A percentile compares a stretch with the other conserved stretches of the same genome.
Conservation (phyloP, 1,284 basidiomycete genomes). For the Cutaneotrichosporon sp. region DNA sequence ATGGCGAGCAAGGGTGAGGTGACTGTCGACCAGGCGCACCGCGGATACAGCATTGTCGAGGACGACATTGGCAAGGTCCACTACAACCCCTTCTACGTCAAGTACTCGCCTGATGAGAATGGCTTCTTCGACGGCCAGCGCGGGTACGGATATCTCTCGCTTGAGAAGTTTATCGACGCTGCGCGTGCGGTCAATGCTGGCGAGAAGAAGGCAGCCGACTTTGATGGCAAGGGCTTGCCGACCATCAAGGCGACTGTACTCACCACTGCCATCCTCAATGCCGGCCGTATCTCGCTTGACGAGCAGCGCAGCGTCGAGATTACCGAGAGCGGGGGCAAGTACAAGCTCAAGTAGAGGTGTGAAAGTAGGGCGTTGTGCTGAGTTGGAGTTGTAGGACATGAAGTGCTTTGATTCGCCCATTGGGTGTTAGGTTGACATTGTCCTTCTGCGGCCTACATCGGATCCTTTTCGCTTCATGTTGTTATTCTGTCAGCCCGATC, state of each 20-base stretch:
- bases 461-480: too few relatives aligned
- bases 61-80: constrained; percentile 66
- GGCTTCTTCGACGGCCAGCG: constrained; percentile 90
- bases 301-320: constrained; percentile 79
- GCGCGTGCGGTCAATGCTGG: constrained; percentile 66
- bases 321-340: constrained; percentile 63
- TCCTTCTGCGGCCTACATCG: too few relatives aligned
- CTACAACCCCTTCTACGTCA: constrained; percentile 31
- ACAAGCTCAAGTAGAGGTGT: constrained; percentile 58
- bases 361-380: neutral
- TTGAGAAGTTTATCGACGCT: constrained; percentile 77
- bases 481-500: too few relatives aligned
- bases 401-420: neutral
- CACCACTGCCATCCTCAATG: constrained; percentile 87
- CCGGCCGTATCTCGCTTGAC: constrained; percentile 82
- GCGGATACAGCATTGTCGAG: constrained; percentile 84
- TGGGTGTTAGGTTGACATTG: neutral
- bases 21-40: constrained; percentile 85
- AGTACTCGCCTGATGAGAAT: constrained; percentile 84
- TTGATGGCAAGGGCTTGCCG: constrained; percentile 75
- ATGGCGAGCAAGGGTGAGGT: constrained; percentile 92
- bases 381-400: neutral
- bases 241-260: constrained; percentile 72
- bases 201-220: constrained; percentile 63
- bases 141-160: constrained; percentile 83